Base-by-base conservation (phyloP, 2,329 filamentous ascomycete genomes). In the Claviceps pazoutovae region DNA sequence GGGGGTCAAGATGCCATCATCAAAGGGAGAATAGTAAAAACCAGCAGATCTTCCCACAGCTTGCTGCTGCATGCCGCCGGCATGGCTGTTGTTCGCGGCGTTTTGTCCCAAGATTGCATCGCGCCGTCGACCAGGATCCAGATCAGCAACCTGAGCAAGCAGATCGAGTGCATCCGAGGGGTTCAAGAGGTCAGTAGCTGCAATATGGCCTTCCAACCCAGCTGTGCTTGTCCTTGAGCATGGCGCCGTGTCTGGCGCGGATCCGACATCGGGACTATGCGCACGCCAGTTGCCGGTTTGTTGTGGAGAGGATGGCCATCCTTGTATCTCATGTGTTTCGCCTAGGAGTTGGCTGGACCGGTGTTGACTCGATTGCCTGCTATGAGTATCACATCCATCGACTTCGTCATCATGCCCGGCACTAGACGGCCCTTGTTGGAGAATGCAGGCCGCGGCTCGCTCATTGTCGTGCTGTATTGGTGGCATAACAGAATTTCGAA, bases 111-210 rank as follows among this genome's bases (percentile, higher is more conserved):
- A 45, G n/a, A 46, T 51, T 4, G 50, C n/a, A 51, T 43, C 47
- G 11, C 52, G 26, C 11, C 56, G 57, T 14, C 53, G 53, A 13
- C 59, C 56, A 0, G 62, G 60, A 6, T 69, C 66, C 46, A 70
- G 58, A 43, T 70, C 65, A 38, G 69, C 68, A 4, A 69, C 68
- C 51, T 70, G 68, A 30, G 67, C 68, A 23, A 71, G 55, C 17
- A 71, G 54, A 50, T 71, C 65, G 46, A 71, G 57, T 0, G 69
- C 69, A 49, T 71, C 69, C 1, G 69, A 71, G 2, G 68, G 69
- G 17, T 70, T 69, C 37, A 71, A 57, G 1, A 71, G 60, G 54
- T 71, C 68, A 0, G 65, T 64, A 0, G 68, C 66, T 1, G 66
- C 66, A 52, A 71, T 69, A 44, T 67, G 67, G 30, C 68, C 68